These are phyloP conservation scores for Plantago major DNA, from an alignment of 257 asterid species.

Conservation along the genomic window DNA sequence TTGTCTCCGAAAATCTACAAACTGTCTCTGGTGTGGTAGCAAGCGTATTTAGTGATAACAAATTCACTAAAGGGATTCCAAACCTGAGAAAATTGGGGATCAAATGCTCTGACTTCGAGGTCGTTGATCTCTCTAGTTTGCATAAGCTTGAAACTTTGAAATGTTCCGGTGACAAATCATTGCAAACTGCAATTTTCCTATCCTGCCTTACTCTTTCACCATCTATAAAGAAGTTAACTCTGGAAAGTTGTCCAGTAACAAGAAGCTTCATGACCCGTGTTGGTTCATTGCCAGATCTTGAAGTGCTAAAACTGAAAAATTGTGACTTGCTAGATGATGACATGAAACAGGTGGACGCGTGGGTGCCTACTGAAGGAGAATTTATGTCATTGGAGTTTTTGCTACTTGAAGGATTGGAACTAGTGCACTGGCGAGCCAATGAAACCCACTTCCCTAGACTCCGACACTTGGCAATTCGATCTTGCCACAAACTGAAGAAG, in stretches of 20 bases:
- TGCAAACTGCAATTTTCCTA: not conserved
- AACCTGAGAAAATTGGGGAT: constrained; percentile 11
- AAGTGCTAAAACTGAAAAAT: constrained; percentile 18
- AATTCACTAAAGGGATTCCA: not conserved
- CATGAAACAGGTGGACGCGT: not conserved
- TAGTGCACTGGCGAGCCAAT: constrained; percentile 18
- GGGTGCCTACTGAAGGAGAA: constrained; percentile 19
- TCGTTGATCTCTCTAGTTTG: not conserved
- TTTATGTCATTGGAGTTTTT: constrained; percentile 10
- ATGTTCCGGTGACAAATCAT: not conserved
- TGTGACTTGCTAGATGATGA: not conserved
- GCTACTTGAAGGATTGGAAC: not conserved
- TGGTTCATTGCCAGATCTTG: constrained; percentile 18
- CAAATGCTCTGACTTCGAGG: not conserved
- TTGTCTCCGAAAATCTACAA: not conserved
- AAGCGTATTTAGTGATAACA: not conserved
- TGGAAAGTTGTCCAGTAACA: constrained; percentile 4
- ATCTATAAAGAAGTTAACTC: constrained; percentile 15
- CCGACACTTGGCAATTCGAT: constrained; percentile 4
- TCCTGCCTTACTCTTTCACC: constrained; percentile 6
- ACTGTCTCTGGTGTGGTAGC: not conserved
- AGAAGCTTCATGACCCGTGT: constrained; percentile 8
- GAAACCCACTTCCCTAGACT: constrained; percentile 21
- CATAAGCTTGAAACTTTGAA: constrained; percentile 17
- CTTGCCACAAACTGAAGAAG: not conserved